Evolutionary conservation across 768 basidiomycete genomes (phyloP).

Genomic region (Lactifluus subvellereus): DNA sequence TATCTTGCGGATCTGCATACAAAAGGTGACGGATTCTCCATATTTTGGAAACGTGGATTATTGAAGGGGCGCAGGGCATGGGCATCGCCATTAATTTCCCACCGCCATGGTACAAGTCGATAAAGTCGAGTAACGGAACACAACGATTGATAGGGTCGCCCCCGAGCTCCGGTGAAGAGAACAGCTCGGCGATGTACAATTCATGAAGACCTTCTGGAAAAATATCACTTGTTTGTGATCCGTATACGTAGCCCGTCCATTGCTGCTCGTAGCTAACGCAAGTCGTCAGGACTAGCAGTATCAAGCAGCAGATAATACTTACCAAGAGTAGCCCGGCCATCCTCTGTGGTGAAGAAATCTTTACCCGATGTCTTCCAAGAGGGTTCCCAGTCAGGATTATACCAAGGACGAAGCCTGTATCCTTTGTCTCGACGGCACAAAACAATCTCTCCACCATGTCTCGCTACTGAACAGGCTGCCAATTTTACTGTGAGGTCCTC

Average conservation of each 20-base stretch:
- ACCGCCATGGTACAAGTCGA: not conserved
- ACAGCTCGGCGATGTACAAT: not conserved
- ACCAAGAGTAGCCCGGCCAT: not conserved
- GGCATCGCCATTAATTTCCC: not conserved
- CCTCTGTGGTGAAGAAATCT: not conserved
- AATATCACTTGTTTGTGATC: not conserved
- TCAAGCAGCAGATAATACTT: not conserved
- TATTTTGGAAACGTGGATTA: not conserved
- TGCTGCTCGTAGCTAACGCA: not conserved
- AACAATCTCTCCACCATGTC: not conserved
- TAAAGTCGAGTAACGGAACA: not conserved
- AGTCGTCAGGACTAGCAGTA: not conserved
- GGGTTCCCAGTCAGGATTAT: constrained; percentile 3
- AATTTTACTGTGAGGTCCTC: not conserved
- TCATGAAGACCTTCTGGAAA: not conserved
- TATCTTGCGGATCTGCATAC: not conserved
- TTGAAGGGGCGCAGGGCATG: not conserved
- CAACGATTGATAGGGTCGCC: not conserved
- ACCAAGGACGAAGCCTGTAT: constrained; percentile 10
- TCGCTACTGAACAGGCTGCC: not conserved
- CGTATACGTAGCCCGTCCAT: not conserved
- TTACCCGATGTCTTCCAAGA: not conserved
- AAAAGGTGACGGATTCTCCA: not conserved
- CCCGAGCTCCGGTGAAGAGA: not conserved
- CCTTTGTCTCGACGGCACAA: not conserved